Evolutionary conservation across 2,329 filamentous ascomycete species (phyloP).

Genomic region (Rhytidhysteron rufulum): DNA sequence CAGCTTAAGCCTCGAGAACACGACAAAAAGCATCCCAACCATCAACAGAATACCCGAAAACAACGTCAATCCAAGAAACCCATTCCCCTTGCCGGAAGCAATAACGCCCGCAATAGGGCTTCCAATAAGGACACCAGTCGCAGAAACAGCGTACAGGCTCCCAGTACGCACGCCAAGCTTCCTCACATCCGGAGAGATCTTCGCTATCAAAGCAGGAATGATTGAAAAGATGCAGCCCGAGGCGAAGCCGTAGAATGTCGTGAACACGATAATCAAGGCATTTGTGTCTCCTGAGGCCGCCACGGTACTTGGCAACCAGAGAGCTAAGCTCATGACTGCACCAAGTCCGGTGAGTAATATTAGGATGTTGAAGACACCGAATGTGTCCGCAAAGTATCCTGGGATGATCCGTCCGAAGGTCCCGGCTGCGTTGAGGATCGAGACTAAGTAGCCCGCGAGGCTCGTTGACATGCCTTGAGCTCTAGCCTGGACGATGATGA

Average conservation of each 20-base stretch:
- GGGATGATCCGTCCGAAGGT: conserved; percentile 52
- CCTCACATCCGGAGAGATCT: conserved; percentile 63
- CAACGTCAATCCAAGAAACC: not conserved
- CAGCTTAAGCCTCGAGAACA: too few relatives aligned
- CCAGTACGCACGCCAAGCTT: conserved; percentile 65
- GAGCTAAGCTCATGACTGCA: conserved; percentile 43
- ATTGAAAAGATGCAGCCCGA: conserved; percentile 64
- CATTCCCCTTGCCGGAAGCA: not conserved
- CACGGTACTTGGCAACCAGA: conserved; percentile 55
- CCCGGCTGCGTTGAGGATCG: conserved; percentile 42
- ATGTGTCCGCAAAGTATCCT: conserved; percentile 45
- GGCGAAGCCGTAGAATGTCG: conserved; percentile 52
- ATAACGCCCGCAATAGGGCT: conserved; percentile 57
- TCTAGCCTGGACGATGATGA: conserved; percentile 39
- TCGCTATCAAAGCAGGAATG: conserved; percentile 59
- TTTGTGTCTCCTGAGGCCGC: too few relatives aligned
- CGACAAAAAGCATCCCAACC: too few relatives aligned
- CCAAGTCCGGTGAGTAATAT: conserved; percentile 45
- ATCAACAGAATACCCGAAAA: conserved; percentile 4
- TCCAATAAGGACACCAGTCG: conserved; percentile 60
- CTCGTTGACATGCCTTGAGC: conserved; percentile 39
- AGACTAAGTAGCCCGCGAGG: conserved; percentile 48
- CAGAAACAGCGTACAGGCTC: conserved; percentile 55
- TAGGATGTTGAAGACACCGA: conserved; percentile 50
- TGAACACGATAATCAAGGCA: conserved; percentile 30